Conservation (phyloP, 352 stramenopile genomes). For the Globisporangium solare region DNA sequence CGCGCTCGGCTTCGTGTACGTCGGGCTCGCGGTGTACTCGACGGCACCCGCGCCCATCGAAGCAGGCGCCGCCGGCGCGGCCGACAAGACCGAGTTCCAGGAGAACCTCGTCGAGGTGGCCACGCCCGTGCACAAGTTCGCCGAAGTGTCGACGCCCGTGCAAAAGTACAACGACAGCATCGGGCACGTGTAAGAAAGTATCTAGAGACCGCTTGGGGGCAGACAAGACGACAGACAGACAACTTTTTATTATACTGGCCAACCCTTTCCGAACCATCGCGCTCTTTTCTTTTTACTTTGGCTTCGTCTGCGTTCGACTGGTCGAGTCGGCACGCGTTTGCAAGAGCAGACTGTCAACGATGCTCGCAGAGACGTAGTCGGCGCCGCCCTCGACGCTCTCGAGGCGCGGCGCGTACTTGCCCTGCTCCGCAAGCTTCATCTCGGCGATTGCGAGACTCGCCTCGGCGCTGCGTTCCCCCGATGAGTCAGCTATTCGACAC, state of each 20-base stretch:
- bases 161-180: conserved; percentile 6
- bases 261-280: background rate
- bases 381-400: conserved; percentile 70
- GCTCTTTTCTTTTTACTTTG: conserved; percentile 7
- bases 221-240: no score
- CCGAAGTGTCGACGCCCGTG: background rate
- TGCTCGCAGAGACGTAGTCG: conserved; percentile 77
- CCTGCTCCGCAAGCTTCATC: conserved; percentile 47
- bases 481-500: conserved; percentile 5
- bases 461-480: conserved; percentile 23
- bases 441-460: conserved; percentile 62
- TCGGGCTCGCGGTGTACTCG: conserved; percentile 48
- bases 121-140: conserved; percentile 3
- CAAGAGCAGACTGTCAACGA: conserved; percentile 73
- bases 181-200: conserved; percentile 12
- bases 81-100: conserved; percentile 2
- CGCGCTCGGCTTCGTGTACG: conserved; percentile 50
- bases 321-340: conserved; percentile 16
- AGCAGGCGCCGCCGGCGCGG: background rate
- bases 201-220: no score
- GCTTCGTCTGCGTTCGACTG: background rate
- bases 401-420: conserved; percentile 45
- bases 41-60: conserved; percentile 30
- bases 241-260: no score
- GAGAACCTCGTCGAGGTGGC: conserved; percentile 1